Percentiles rank a stretch among this genome's conserved stretches.
Evolutionary conservation across 2,329 filamentous ascomycete genomes (phyloP).

Genomic region (Fusarium floridanum): DNA sequence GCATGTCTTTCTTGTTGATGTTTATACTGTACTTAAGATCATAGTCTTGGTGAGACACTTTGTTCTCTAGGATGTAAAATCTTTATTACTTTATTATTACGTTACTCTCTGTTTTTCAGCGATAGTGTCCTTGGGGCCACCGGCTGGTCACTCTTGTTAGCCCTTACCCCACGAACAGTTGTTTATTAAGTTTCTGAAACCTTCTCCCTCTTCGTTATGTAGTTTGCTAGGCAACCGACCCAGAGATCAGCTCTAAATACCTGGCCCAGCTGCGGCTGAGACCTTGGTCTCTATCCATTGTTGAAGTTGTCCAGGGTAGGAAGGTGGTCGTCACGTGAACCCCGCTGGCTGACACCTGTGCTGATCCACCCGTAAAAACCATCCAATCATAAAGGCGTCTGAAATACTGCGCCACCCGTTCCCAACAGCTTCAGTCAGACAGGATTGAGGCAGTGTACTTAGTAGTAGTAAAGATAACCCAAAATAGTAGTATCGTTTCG

Average conservation of each 20-base stretch:
- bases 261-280: too few relatives aligned
- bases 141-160: too few relatives aligned
- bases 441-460: neutral
- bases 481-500: neutral
- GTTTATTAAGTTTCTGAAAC: too few relatives aligned
- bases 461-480: neutral
- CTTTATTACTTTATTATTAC: too few relatives aligned
- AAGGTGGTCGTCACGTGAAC: neutral
- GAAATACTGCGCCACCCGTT: neutral
- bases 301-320: too few relatives aligned
- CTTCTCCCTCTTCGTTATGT: too few relatives aligned
- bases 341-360: neutral
- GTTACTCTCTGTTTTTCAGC: too few relatives aligned
- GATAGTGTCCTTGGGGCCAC: too few relatives aligned
- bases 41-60: neutral
- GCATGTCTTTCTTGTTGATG: neutral
- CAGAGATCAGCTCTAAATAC: too few relatives aligned
- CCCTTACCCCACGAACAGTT: too few relatives aligned
- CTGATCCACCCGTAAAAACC: neutral
- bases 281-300: too few relatives aligned
- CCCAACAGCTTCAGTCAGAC: neutral
- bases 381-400: neutral
- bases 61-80: neutral
- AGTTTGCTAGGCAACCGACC: too few relatives aligned
- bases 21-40: neutral